Conservation (phyloP, 116 monocot species). For the Papilionanthe hybrid region DNA sequence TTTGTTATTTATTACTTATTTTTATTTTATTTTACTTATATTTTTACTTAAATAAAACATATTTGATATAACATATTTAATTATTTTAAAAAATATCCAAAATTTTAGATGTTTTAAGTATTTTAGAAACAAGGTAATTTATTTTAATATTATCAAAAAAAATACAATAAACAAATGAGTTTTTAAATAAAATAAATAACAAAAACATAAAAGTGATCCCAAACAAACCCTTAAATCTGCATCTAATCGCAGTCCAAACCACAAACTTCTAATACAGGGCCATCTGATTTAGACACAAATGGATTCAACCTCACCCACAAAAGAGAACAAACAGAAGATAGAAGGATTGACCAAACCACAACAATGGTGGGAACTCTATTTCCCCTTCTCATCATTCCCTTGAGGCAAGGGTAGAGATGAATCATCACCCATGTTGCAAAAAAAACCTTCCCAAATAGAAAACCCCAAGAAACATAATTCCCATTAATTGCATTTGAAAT, state of each 20-base stretch:
- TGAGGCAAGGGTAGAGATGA: constrained; percentile 39
- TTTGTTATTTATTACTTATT: no score
- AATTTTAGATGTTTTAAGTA: no score
- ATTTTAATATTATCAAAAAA: no score
- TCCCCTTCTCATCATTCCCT: constrained; percentile 34
- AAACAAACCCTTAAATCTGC: neutral
- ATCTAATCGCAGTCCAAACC: constrained; percentile 26
- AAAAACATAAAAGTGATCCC: no score
- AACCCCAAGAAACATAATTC: constrained; percentile 31
- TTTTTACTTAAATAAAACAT: no score
- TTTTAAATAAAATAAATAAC: no score
- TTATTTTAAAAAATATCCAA: no score
- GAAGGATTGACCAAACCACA: constrained; percentile 37
- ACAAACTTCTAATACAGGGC: constrained; percentile 33
- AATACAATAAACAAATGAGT: no score
- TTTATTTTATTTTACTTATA: no score
- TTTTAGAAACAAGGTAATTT: no score
- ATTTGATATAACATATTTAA: no score
- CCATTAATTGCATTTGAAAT: constrained; percentile 29
- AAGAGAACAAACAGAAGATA: constrained; percentile 29
- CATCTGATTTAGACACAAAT: constrained; percentile 16
- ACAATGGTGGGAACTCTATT: constrained; percentile 33
- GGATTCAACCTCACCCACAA: constrained; percentile 35
- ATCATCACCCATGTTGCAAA: constrained; percentile 40
- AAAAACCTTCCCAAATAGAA: constrained; percentile 32